Evolutionary conservation across 768 basidiomycete genomes (phyloP).

Genomic region (Lyophyllum shimeji): DNA sequence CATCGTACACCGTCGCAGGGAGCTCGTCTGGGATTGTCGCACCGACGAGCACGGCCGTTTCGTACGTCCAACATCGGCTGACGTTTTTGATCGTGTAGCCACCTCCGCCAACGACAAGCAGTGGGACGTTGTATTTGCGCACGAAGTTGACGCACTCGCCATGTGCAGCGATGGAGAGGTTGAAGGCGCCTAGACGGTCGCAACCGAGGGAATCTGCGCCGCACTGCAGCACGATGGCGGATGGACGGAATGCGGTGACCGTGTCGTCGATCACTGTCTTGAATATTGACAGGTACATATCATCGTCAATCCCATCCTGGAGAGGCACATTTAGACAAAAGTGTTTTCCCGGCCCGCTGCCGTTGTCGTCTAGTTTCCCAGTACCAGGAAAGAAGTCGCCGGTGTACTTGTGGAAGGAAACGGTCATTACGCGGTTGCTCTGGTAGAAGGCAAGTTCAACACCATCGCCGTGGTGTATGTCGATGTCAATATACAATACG

Average conservation of each 20-base stretch:
- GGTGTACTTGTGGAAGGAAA: constrained; percentile 99
- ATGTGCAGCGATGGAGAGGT: constrained; percentile 94
- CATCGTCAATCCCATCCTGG: constrained; percentile 95
- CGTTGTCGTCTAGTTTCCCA: constrained; percentile 93
- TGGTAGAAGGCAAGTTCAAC: constrained; percentile 98
- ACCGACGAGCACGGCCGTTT: constrained; percentile 91
- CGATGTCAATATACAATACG: constrained; percentile 97
- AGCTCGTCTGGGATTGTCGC: constrained; percentile 82
- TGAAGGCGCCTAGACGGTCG: constrained; percentile 95
- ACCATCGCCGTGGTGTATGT: constrained; percentile 98
- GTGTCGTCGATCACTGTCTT: constrained; percentile 96
- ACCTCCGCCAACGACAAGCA: constrained; percentile 91
- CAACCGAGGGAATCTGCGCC: constrained; percentile 96
- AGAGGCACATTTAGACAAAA: constrained; percentile 95
- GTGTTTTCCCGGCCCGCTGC: constrained; percentile 84
- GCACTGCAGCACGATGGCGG: constrained; percentile 92
- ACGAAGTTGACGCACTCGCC: constrained; percentile 99
- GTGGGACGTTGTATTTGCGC: constrained; percentile 85
- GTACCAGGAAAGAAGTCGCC: constrained; percentile 99
- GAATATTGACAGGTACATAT: constrained; percentile 94
- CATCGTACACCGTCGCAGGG: constrained; percentile 86
- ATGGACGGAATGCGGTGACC: constrained; percentile 84
- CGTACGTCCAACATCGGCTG: constrained; percentile 98
- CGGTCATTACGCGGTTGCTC: constrained; percentile 97
- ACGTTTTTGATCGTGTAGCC: constrained; percentile 98